Evolutionary conservation across 768 basidiomycete genomes (phyloP), one percentile per base, ranked within the genome.

Genomic region (Melanogaster broomeanus): DNA sequence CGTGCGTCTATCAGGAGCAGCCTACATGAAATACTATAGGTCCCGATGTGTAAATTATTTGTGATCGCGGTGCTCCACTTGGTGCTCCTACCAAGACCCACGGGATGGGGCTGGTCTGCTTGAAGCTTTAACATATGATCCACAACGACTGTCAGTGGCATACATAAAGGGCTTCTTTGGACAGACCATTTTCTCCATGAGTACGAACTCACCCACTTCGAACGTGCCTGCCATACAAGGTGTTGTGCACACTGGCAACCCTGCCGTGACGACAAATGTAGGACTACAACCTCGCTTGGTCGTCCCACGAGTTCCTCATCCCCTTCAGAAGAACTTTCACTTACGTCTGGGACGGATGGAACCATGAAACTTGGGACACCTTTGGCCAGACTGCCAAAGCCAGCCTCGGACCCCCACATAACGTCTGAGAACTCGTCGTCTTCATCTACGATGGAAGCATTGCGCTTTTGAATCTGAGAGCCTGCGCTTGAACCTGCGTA

Each of bases 401-500:
- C 91, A n/a, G 82, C 90, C 59, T 80, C 67, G 35, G 91, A 93
- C 15, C 90, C 90, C 90, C 90, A 93, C 65, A 80, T 77, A n/a
- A 79, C 73, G 58, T 88, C 85, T 27, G 81, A 78, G 56, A 80
- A 75, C 38, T 82, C 81, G 18, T 82, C 83, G 37, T 90, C 84
- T 41, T 88, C 83, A 5, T 74, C 81, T 5, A 75, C 67, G 2
- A 77, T 67, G 33, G 70, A 65, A 45, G 74, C 76, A 33, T 56
- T 56, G 13, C 80, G 79, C 57, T 73, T 78, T 52, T 74, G 72
- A 4, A 83, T 71, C 63, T 82, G 76, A 41, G 74, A 70, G 30
- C 68, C 67, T 12, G 81, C 70, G 49, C 77, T 75, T 13, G 80
- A 80, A n/a, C 81, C 75, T 25, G 86, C 79, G 64, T 82, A 91